phyloP scores from a whole-genome alignment of 2,329 filamentous ascomycete genomes.

The Penicillium sp. region DNA sequence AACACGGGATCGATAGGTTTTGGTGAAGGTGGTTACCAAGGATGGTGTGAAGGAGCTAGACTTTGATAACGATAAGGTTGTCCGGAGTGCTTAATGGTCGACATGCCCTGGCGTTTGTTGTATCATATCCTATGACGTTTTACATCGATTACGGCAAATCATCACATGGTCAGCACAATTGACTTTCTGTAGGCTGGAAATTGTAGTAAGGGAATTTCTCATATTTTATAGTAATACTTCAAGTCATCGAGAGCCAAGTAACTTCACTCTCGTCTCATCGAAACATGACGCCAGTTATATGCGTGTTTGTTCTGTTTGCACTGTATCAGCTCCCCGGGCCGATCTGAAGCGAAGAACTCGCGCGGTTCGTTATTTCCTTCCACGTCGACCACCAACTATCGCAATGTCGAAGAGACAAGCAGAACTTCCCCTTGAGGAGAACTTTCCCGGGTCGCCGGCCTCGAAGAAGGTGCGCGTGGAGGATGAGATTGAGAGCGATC shows the following conservation, averaged over 20 bases:
- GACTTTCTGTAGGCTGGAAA: not conserved
- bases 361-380: slow-evolving; percentile 9
- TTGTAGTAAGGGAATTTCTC: too few species aligned
- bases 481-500: slow-evolving; percentile 29
- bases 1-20: slow-evolving; percentile 34
- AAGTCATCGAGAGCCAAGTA: not conserved
- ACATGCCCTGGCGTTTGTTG: slow-evolving; percentile 28
- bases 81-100: slow-evolving; percentile 45
- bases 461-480: slow-evolving; percentile 47
- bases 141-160: slow-evolving; percentile 25
- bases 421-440: slow-evolving; percentile 42
- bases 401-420: slow-evolving; percentile 50
- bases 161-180: slow-evolving; percentile 21
- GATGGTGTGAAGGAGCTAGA: slow-evolving; percentile 83
- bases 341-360: slow-evolving; percentile 21
- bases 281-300: slow-evolving; percentile 2
- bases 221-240: too few species aligned
- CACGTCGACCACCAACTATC: slow-evolving; percentile 15
- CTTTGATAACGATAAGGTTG: slow-evolving; percentile 73
- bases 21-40: slow-evolving; percentile 90
- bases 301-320: slow-evolving; percentile 27
- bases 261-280: too few species aligned
- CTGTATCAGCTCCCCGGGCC: slow-evolving; percentile 10
- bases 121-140: slow-evolving; percentile 31
- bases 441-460: slow-evolving; percentile 39